Evolutionary conservation across 805 yeast species (phyloP), one percentile per base, ranked within the genome.

Genomic region (Torulaspora franciscae): DNA sequence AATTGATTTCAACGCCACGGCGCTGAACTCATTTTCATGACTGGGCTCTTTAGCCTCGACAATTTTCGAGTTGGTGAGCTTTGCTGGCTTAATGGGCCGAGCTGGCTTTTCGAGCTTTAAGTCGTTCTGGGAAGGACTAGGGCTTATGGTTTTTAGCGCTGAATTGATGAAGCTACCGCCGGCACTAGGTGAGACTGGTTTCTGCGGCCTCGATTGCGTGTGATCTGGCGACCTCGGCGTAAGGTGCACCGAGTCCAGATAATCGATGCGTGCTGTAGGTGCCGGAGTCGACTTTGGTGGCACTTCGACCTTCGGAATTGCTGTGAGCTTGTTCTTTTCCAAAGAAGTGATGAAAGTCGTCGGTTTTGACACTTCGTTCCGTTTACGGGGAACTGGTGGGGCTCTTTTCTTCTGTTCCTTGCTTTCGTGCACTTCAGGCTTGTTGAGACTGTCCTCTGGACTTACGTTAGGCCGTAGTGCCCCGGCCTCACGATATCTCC

Each of bases 141-240:
- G 14, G 14, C 36, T 42, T 11, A 41, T 17, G n/a, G 35, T 32
- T 34, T 43, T 50, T 15, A 57, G 19, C 4, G 58, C 56, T 15
- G 63, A 57, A n/a, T 45, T 47, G 26, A 58, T 56, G 23, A 58
- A 58, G 39, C 54, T 53, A 11, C 22, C 37, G n/a, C 34, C 27
- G 3, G 28, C 11, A 5, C 22, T 15, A 11, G 39, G 22, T 17
- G 39, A 28, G 9, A 10, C 14, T 13, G 15, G 4, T 28, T 37
- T 32, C 32, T 15, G 29, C 11, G 37, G 39, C 13, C 26, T 32
- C 14, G 34, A 7, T 8, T 13, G 33, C 13, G 33, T 28, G 3
- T 22, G 28, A 3, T 25, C 40, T 22, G 30, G 13, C 7, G 43
- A 32, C 13, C 29, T 28, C 7, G 38, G 38, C 35, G 48, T 56